phyloP scores from a whole-genome alignment of 805 yeast genomes.

The Yarrowia phangngaensis region DNA sequence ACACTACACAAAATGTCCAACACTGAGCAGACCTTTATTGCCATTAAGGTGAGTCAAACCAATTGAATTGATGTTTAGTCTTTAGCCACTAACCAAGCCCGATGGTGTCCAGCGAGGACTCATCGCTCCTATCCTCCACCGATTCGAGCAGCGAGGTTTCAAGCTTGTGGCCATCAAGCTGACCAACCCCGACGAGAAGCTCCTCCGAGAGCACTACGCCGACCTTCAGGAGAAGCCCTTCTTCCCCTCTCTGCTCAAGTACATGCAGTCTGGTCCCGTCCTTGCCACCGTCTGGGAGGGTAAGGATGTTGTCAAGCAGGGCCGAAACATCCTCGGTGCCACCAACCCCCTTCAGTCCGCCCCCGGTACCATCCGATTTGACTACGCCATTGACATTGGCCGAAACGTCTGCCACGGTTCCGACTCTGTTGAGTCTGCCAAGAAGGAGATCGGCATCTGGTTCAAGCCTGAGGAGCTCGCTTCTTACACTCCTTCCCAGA shows the following conservation, averaged over 20 bases:
- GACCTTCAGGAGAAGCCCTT: constrained; percentile 95
- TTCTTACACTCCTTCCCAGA: constrained; percentile 80
- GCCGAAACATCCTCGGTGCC: constrained; percentile 96
- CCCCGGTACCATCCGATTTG: constrained; percentile 99
- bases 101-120: constrained; percentile 99
- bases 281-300: constrained; percentile 99
- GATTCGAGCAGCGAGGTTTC: constrained; percentile 97
- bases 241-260: constrained; percentile 92
- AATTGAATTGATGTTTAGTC: not conserved
- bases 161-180: constrained; percentile 95
- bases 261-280: constrained; percentile 98
- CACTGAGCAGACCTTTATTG: constrained; percentile 41
- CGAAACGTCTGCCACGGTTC: constrained; percentile 99
- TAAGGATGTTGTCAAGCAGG: constrained; percentile 98
- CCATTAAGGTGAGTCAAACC: constrained; percentile 39
- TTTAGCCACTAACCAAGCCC: constrained; percentile 49
- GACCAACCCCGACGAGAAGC: constrained; percentile 77
- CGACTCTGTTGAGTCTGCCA: constrained; percentile 96
- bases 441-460: constrained; percentile 95
- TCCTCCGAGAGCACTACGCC: constrained; percentile 89
- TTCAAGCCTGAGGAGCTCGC: constrained; percentile 95
- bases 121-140: constrained; percentile 78
- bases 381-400: constrained; percentile 97
- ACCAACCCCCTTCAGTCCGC: constrained; percentile 96
- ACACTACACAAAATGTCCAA: constrained; percentile 26